These are phyloP conservation scores for Leishmania guyanensis DNA, from an alignment of 208 protist species.

Conservation along the genomic window DNA sequence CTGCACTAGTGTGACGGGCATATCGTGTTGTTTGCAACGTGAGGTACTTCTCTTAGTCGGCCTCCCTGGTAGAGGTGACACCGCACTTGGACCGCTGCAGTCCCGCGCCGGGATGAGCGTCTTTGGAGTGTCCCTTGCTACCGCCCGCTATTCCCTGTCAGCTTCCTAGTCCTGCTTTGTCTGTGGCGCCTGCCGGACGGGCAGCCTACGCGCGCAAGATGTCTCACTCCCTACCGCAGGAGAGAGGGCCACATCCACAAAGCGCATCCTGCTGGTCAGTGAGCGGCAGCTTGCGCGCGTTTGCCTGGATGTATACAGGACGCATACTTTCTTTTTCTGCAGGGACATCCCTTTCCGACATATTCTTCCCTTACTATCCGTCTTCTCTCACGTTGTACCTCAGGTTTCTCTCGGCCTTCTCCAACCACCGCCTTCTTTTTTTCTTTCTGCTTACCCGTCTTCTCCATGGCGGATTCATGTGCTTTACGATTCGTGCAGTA, in stretches of 20 bases:
- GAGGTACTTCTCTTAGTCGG: constrained; percentile 5
- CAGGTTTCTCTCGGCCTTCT: no score
- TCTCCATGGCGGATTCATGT: not conserved
- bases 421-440: not conserved
- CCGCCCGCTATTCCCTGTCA: not conserved
- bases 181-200: not conserved
- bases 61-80: constrained; percentile 11
- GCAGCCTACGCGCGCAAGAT: no score
- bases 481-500: not conserved
- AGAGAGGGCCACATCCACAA: not conserved
- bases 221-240: not conserved
- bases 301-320: not conserved
- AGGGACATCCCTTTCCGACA: no score
- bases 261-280: not conserved
- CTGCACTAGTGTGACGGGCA: constrained; percentile 17
- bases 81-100: constrained; percentile 6
- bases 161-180: not conserved
- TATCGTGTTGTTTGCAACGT: constrained; percentile 3
- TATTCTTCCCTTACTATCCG: not conserved
- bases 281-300: not conserved
- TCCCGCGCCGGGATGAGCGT: constrained; percentile 10
- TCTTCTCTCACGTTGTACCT: not conserved
- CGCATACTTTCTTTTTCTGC: not conserved
- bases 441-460: not conserved
- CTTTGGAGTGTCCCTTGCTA: not conserved